phyloP scores from a whole-genome alignment of 1,284 basidiomycete genomes.

The Irpex sp. region DNA sequence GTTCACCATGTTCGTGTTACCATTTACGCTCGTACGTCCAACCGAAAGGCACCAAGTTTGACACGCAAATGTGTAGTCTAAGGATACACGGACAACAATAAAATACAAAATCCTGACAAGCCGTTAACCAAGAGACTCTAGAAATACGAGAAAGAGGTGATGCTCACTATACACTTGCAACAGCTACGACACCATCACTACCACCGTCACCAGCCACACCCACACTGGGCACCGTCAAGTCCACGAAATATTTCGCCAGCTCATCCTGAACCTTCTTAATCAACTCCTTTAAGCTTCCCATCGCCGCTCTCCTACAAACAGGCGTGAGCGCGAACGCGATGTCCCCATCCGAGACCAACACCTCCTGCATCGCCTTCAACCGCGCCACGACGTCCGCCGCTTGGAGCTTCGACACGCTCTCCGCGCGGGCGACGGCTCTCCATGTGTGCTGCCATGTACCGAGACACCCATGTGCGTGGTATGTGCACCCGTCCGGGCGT shows the following conservation, averaged over 20 bases:
- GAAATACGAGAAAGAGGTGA: too few relatives aligned
- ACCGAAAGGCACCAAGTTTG: too few relatives aligned
- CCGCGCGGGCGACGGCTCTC: conserved; percentile 16
- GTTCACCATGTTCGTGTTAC: too few relatives aligned
- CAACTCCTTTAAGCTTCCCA: conserved; percentile 27
- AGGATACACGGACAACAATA: too few relatives aligned
- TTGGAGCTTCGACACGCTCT: not conserved
- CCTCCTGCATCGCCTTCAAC: conserved; percentile 22
- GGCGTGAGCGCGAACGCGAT: conserved; percentile 25
- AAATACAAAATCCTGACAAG: too few relatives aligned
- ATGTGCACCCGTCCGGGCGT: conserved; percentile 27
- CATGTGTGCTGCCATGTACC: conserved; percentile 26
- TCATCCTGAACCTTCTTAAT: conserved; percentile 23
- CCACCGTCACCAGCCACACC: not conserved
- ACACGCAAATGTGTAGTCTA: too few relatives aligned
- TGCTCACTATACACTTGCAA: not conserved
- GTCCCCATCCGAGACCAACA: conserved; percentile 22
- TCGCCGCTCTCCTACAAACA: conserved; percentile 29
- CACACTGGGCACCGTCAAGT: conserved; percentile 14
- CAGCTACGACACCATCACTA: not conserved
- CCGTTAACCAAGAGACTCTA: too few relatives aligned
- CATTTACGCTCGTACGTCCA: too few relatives aligned
- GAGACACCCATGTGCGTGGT: conserved; percentile 28
- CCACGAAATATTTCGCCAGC: conserved; percentile 25
- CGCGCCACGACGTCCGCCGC: conserved; percentile 27